Conservation (phyloP, 2,329 filamentous ascomycete genomes). For the Diaporthe vaccinii region DNA sequence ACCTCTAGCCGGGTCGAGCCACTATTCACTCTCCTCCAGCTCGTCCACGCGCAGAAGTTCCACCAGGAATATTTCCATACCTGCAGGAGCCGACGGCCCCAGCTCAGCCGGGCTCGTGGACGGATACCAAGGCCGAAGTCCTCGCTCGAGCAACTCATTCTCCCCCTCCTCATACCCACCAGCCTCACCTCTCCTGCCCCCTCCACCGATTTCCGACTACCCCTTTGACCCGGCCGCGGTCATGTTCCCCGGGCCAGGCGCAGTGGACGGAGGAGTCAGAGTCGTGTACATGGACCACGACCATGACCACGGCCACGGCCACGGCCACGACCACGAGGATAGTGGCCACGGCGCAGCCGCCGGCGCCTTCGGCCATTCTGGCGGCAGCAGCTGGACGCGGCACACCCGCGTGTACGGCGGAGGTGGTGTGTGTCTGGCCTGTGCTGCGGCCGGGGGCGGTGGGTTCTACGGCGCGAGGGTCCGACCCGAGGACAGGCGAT, state of each 20-base stretch:
- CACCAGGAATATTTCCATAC: conserved; percentile 44
- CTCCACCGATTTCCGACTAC: conserved; percentile 56
- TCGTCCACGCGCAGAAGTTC: conserved; percentile 42
- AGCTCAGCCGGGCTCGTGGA: conserved; percentile 30
- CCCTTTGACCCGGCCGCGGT: conserved; percentile 47
- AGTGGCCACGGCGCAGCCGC: conserved; percentile 65
- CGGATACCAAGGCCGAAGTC: conserved; percentile 19
- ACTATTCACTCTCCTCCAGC: not conserved
- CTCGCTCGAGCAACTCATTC: conserved; percentile 48
- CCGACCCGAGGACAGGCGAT: conserved; percentile 65
- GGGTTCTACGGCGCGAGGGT: conserved; percentile 69
- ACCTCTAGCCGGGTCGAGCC: not conserved
- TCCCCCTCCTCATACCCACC: conserved; percentile 65
- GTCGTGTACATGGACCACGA: conserved; percentile 35
- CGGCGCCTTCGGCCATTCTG: conserved; percentile 58
- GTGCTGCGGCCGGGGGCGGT: conserved; percentile 61
- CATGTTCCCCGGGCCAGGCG: conserved; percentile 44
- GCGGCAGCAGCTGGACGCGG: conserved; percentile 66
- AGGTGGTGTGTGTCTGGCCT: conserved; percentile 66
- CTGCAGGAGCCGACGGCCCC: conserved; percentile 36
- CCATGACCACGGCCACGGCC: conserved; percentile 40
- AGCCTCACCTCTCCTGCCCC: conserved; percentile 61
- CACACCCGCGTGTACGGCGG: conserved; percentile 73
- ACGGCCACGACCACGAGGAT: conserved; percentile 57
- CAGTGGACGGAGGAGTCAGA: conserved; percentile 38